These are phyloP conservation scores for Cordyceps javanica DNA, from an alignment of 2,329 filamentous ascomycete genomes.

Conservation along the genomic window DNA sequence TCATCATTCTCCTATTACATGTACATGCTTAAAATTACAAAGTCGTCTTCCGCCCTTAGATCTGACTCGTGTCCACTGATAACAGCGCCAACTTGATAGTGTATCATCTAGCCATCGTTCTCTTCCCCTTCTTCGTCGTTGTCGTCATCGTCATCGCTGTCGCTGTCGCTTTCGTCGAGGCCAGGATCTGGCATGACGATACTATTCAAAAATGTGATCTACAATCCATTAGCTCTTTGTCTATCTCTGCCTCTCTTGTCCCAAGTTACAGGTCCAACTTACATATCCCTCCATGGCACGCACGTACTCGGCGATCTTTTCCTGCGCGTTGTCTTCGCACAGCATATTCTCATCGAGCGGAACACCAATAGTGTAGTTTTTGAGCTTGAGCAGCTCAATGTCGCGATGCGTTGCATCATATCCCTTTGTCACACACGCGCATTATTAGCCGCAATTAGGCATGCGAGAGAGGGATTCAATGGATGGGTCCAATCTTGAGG, in stretches of 20 bases:
- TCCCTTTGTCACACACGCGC: slow-evolving; percentile 43
- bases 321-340: slow-evolving; percentile 54
- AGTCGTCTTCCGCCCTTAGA: not conserved
- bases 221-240: not conserved
- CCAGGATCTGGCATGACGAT: slow-evolving; percentile 65
- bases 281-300: slow-evolving; percentile 71
- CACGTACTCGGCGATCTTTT: slow-evolving; percentile 59
- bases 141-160: slow-evolving; percentile 28
- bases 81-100: no score
- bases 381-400: slow-evolving; percentile 73
- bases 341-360: slow-evolving; percentile 62
- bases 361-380: slow-evolving; percentile 68
- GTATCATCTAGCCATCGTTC: not conserved
- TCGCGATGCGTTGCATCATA: slow-evolving; percentile 69
- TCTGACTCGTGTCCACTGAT: not conserved
- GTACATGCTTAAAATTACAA: not conserved
- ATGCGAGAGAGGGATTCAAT: no score
- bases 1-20: not conserved
- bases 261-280: slow-evolving; percentile 44
- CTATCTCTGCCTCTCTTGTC: not conserved
- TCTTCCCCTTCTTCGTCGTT: slow-evolving; percentile 12
- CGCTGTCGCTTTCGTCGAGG: slow-evolving; percentile 35
- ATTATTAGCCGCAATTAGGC: not conserved
- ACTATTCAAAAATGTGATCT: slow-evolving; percentile 67
- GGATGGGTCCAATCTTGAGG: no score